Evolutionary conservation across 2,329 filamentous ascomycete species (phyloP), one percentile per base, ranked within the genome.

Genomic region (Nigrograna mackinnonii): DNA sequence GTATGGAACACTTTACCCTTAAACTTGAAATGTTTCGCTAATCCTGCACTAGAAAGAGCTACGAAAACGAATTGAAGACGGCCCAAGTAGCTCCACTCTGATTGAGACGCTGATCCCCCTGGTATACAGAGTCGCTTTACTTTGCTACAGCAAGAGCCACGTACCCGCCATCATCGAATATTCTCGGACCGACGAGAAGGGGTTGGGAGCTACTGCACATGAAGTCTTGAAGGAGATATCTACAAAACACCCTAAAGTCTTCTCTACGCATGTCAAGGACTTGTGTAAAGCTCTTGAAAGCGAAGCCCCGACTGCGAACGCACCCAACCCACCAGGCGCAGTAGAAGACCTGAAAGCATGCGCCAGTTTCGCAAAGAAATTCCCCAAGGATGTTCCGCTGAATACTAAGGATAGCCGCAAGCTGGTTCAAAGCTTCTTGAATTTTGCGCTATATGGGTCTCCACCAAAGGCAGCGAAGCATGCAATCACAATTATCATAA

Each of bases 101-200:
- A 72, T 95, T 3, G 89, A 95, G 24, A 95, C 90, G 0, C 67
- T 99, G 19, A 81, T 86, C 5, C 87, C 91, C 4, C 76, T 99
- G 13, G 74, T 97, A 4, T 96, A 95, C 64, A 84, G 90, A 32
- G 86, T 86, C 41, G 87, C 89, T 22, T 85, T 89, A 44, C 79
- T 99, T 50, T 81, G 96, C 52, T 96, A 95, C 73, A 99, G 96
- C 72, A 85, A 89, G 60, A 97, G 92, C 64, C 91, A 99, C 64
- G 84, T 99, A 14, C 84, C 91, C 3, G 85, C 89, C 0, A 92
- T 97, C 49, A 89, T 97, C 75, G 86, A 91, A 44, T 88, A 86
- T 58, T 91, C 91, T 9, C 86, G 90, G 58, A 91, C 84, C 7
- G 87, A 96, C 60, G 86, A 91, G 59, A 83, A 87, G 36, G 86